phyloP scores from a whole-genome alignment of 768 basidiomycete genomes.

The Austroboletus festivus region DNA sequence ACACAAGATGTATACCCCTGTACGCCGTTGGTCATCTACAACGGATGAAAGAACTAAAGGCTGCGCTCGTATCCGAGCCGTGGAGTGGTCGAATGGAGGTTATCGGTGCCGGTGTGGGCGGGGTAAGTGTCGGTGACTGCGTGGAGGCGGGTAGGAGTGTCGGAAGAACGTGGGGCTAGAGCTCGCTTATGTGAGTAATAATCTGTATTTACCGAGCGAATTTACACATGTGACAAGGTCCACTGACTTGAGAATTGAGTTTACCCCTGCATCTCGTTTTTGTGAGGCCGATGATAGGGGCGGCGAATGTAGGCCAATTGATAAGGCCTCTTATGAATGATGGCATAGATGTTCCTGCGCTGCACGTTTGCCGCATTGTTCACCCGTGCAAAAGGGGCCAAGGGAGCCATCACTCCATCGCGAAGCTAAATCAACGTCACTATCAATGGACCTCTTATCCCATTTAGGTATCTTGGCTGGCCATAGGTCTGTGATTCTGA shows the following conservation, averaged over 20 bases:
- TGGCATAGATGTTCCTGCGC: slow-evolving; percentile 9
- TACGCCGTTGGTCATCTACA: slow-evolving; percentile 67
- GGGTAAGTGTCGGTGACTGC: slow-evolving; percentile 87
- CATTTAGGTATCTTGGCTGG: slow-evolving; percentile 1
- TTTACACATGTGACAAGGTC: slow-evolving; percentile 13
- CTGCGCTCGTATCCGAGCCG: slow-evolving; percentile 36
- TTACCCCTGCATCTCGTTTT: neutral
- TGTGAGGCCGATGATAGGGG: slow-evolving; percentile 12
- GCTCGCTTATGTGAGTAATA: slow-evolving; percentile 13
- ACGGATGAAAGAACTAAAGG: slow-evolving; percentile 59
- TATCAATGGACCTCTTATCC: slow-evolving; percentile 3
- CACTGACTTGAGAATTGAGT: slow-evolving; percentile 10
- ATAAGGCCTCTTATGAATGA: slow-evolving; percentile 10
- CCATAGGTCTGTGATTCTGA: neutral
- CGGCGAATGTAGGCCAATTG: slow-evolving; percentile 1
- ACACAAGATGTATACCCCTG: slow-evolving; percentile 76
- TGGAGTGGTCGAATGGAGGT: slow-evolving; percentile 57
- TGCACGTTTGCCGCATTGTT: slow-evolving; percentile 25
- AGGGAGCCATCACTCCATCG: slow-evolving; percentile 12
- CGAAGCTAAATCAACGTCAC: slow-evolving; percentile 21
- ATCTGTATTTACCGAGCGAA: slow-evolving; percentile 2
- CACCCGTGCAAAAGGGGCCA: slow-evolving; percentile 10
- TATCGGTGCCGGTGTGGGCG: slow-evolving; percentile 81
- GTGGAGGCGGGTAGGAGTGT: slow-evolving; percentile 67
- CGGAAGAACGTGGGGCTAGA: slow-evolving; percentile 40